Conservation (phyloP, 2,329 filamentous ascomycete species). For the Knufia petricola region DNA sequence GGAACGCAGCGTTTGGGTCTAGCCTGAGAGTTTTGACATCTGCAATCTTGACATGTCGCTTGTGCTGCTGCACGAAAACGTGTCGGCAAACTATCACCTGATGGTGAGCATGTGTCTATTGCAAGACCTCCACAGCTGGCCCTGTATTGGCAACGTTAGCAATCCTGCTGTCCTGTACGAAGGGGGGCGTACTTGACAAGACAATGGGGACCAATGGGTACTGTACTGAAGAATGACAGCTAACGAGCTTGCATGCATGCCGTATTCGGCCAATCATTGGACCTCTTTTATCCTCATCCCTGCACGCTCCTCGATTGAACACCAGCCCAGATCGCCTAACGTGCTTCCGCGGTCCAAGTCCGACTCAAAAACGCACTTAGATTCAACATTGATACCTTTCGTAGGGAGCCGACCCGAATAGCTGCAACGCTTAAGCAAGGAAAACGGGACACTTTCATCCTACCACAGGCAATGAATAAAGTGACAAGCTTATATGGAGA, state of each 20-base stretch:
- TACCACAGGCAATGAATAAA: background rate
- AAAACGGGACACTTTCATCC: background rate
- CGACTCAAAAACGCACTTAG: background rate
- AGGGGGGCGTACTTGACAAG: too few species aligned
- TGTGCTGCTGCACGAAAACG: too few species aligned
- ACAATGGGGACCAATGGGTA: too few species aligned
- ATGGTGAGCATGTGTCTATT: too few species aligned
- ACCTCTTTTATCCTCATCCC: background rate
- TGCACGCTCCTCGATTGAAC: background rate
- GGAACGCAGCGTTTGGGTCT: too few species aligned
- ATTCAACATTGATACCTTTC: background rate
- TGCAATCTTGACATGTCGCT: too few species aligned
- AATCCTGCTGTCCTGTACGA: too few species aligned
- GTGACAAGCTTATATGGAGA: too few species aligned
- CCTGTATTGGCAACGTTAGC: too few species aligned
- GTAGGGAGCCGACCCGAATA: background rate
- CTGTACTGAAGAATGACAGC: slow-evolving; percentile 1
- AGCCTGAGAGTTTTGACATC: too few species aligned
- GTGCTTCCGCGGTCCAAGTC: background rate
- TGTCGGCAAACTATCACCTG: too few species aligned
- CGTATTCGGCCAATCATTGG: background rate
- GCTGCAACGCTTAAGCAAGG: background rate
- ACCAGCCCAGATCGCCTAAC: background rate
- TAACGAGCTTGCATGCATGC: background rate
- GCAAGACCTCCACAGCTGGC: too few species aligned